Conservation (phyloP, 1,284 basidiomycete species). For the Pisolithus thermaeus region DNA sequence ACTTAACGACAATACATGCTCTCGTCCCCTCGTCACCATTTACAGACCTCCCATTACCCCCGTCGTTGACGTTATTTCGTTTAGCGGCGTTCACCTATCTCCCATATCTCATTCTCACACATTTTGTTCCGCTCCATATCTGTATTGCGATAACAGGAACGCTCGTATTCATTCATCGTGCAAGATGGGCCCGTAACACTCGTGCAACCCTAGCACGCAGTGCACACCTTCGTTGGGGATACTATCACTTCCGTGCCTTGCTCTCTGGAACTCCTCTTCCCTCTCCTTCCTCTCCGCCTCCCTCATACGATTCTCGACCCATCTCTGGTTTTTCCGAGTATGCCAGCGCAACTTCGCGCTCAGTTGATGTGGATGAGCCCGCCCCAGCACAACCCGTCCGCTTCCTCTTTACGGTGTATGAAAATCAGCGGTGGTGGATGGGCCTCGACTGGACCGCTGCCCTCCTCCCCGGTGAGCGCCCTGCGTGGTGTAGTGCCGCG, state of each 20-base stretch:
- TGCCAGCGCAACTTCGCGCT: constrained; percentile 22
- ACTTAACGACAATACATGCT: constrained; percentile 50
- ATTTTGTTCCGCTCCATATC: constrained; percentile 52
- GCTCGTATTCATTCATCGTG: constrained; percentile 52
- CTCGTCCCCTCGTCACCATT: constrained; percentile 36
- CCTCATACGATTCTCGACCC: constrained; percentile 28
- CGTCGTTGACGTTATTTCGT: constrained; percentile 38
- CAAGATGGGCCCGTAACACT: constrained; percentile 56
- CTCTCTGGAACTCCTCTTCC: constrained; percentile 52
- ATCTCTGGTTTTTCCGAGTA: constrained; percentile 20
- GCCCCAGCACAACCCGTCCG: constrained; percentile 41
- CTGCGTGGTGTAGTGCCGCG: constrained; percentile 75
- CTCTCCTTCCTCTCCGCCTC: constrained; percentile 27
- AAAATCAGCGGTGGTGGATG: constrained; percentile 96
- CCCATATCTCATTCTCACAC: constrained; percentile 56
- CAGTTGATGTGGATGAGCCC: constrained; percentile 6
- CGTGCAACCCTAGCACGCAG: constrained; percentile 54
- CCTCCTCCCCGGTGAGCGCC: constrained; percentile 83
- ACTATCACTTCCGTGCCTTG: constrained; percentile 42
- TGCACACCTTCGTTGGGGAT: constrained; percentile 59
- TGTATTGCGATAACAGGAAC: constrained; percentile 57
- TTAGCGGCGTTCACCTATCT: constrained; percentile 44
- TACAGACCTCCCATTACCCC: constrained; percentile 13
- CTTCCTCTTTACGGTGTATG: constrained; percentile 84
- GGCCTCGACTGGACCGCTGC: constrained; percentile 91